phyloP scores from a whole-genome alignment of 495 filamentous ascomycete species.

The Cercophora newfieldiana region DNA sequence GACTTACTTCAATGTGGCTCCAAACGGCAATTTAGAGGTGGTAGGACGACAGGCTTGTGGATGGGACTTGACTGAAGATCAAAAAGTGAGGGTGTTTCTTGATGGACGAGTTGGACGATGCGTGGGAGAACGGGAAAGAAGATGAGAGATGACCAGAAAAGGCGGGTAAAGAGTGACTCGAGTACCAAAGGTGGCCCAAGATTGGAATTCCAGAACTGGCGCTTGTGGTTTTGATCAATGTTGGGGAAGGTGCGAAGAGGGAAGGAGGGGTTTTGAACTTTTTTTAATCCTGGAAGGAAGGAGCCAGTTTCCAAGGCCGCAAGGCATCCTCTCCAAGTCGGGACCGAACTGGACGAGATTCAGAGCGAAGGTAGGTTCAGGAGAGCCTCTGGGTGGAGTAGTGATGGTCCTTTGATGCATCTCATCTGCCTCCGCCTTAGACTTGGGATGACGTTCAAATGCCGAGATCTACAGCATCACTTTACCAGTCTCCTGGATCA shows the following conservation, averaged over 20 bases:
- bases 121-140: conserved; percentile 16
- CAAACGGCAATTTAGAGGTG: conserved; percentile 3
- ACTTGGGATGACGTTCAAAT: background rate
- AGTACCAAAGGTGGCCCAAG: background rate
- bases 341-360: background rate
- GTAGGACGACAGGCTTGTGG: conserved; percentile 13
- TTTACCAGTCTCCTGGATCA: too few species aligned
- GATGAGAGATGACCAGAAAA: background rate
- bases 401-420: too few species aligned
- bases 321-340: background rate
- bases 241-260: background rate
- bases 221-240: background rate
- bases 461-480: too few species aligned
- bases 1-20: background rate
- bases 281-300: background rate
- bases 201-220: background rate
- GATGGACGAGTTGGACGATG: conserved; percentile 13
- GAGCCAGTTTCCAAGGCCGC: background rate
- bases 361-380: too few species aligned
- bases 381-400: too few species aligned
- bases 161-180: conserved; percentile 2
- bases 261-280: background rate
- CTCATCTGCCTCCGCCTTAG: background rate
- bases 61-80: conserved; percentile 21
- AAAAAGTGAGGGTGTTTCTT: conserved; percentile 14